Evolutionary conservation across 129 eudicot species (phyloP).

Genomic region (Chrysanthemum makinoi): DNA sequence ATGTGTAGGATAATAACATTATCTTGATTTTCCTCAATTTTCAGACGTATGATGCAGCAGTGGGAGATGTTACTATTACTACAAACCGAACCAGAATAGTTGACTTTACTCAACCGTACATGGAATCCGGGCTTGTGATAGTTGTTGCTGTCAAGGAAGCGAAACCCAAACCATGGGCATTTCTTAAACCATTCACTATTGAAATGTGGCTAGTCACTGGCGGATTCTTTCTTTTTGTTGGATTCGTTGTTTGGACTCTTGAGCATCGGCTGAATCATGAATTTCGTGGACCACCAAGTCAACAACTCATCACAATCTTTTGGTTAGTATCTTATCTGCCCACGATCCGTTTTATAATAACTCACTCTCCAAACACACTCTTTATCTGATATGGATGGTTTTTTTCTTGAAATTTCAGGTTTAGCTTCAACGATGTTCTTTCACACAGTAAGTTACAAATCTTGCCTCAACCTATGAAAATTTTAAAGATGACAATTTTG

Average conservation of each 20-base stretch:
- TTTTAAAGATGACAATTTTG: not conserved
- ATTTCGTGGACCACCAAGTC: constrained; percentile 94
- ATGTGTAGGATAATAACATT: constrained; percentile 24
- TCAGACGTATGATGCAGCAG: constrained; percentile 93
- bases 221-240: constrained; percentile 78
- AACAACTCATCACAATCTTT: constrained; percentile 73
- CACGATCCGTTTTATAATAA: not conserved
- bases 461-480: constrained; percentile 1
- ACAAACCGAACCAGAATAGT: constrained; percentile 89
- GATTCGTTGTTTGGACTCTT: constrained; percentile 89
- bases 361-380: not conserved
- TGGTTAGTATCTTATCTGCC: constrained; percentile 53
- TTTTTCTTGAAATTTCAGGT: constrained; percentile 59
- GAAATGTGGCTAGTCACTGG: constrained; percentile 92
- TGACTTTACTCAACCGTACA: constrained; percentile 93
- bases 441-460: constrained; percentile 77
- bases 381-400: not conserved
- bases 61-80: constrained; percentile 84
- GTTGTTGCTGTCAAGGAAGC: constrained; percentile 55
- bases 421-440: constrained; percentile 98
- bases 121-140: constrained; percentile 92
- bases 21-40: constrained; percentile 11
- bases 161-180: constrained; percentile 86
- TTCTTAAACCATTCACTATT: constrained; percentile 76
- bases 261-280: constrained; percentile 83